phyloP scores from a whole-genome alignment of 441 rosid genomes.

The Syzygium syzygioides region DNA sequence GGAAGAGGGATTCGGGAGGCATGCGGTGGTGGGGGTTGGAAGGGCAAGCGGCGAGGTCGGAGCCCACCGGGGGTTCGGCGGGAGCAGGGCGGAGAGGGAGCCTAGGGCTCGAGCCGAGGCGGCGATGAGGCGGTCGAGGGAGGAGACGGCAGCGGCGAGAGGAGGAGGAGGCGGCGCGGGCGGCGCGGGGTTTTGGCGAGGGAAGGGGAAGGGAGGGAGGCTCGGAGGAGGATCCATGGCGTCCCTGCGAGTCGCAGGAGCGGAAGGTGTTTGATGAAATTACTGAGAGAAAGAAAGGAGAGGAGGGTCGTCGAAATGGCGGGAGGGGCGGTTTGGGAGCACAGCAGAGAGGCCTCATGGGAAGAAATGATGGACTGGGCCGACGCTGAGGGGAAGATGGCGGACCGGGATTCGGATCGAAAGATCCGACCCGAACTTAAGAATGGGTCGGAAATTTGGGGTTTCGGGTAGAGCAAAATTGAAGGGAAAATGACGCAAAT shows the following conservation, averaged over 20 bases:
- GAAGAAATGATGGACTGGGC: neutral
- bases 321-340: neutral
- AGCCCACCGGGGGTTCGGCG: constrained; percentile 11
- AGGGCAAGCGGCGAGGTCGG: constrained; percentile 41
- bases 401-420: neutral
- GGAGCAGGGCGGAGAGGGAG: constrained; percentile 25
- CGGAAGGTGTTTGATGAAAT: neutral
- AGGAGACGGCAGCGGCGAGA: constrained; percentile 41
- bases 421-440: neutral
- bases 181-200: constrained; percentile 14
- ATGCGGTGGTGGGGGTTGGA: constrained; percentile 57
- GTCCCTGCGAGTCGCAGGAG: neutral
- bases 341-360: neutral
- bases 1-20: constrained; percentile 70
- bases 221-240: constrained; percentile 24
- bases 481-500: too few relatives aligned
- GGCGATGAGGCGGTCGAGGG: constrained; percentile 32
- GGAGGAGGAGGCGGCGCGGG: constrained; percentile 8
- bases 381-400: neutral
- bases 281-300: neutral
- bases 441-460: neutral
- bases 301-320: neutral
- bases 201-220: constrained; percentile 1
- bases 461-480: neutral
- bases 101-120: constrained; percentile 20